These are phyloP conservation scores for Fusarium sp. DNA, from an alignment of 2,329 filamentous ascomycete genomes.

Conservation along the genomic window DNA sequence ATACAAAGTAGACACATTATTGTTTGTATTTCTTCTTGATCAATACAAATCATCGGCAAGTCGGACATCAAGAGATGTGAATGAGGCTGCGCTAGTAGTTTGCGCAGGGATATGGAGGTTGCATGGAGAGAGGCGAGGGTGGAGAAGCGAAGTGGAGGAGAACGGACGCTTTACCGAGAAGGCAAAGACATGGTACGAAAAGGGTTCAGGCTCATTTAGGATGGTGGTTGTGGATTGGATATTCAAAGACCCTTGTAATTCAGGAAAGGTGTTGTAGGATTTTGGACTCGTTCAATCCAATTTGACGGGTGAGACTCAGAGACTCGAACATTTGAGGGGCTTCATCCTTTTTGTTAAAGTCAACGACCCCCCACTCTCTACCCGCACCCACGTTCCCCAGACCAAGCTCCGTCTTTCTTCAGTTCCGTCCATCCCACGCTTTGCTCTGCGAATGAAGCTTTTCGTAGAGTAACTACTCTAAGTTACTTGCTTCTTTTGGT, in stretches of 20 bases:
- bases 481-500: slow-evolving; percentile 22
- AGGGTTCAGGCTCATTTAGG: slow-evolving; percentile 33
- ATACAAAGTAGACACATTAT: background rate
- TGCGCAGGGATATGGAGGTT: slow-evolving; percentile 35
- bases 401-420: slow-evolving; percentile 18
- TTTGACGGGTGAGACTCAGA: slow-evolving; percentile 18
- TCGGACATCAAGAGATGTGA: slow-evolving; percentile 14
- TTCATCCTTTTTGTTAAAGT: slow-evolving; percentile 34
- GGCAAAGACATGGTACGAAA: slow-evolving; percentile 36
- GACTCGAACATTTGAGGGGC: slow-evolving; percentile 7
- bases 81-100: slow-evolving; percentile 44
- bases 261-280: slow-evolving; percentile 2
- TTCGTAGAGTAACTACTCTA: slow-evolving; percentile 8
- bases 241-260: slow-evolving; percentile 4
- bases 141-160: slow-evolving; percentile 36
- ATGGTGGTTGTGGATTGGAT: slow-evolving; percentile 23
- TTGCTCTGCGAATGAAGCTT: slow-evolving; percentile 14
- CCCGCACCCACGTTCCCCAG: slow-evolving; percentile 40
- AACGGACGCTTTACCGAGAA: slow-evolving; percentile 41
- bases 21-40: background rate
- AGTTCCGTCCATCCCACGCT: slow-evolving; percentile 37
- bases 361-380: slow-evolving; percentile 39
- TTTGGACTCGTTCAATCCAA: background rate
- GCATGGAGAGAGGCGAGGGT: slow-evolving; percentile 34
- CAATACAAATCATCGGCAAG: slow-evolving; percentile 4